Evolutionary conservation across 306 rosid genomes (phyloP), one percentile per base, ranked within the genome.

Genomic region (Pyrus pyrifolia): DNA sequence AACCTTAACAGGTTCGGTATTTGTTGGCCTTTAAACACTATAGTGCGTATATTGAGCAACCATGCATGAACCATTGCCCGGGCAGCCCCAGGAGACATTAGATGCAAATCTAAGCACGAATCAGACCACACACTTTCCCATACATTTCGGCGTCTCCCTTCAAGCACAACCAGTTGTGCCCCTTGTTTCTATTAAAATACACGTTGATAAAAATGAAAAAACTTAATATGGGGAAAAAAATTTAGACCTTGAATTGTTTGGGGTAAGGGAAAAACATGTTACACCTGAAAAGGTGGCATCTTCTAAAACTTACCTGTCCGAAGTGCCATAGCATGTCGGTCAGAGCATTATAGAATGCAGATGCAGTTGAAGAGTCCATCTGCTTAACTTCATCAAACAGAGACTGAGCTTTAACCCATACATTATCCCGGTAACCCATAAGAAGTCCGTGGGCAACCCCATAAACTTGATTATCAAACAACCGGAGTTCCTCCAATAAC

Each of bases 311-410:
- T 79, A 95, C 97, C 96, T 94, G 98, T 66, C 97, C 97, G 53
- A 88, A 90, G 84, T 95, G 96, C 98, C 97, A 95, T 18, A 95
- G 79, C 98, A 95, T 95, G 79, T 95, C 98, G 14, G 98, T 92
- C 57, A 95, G 90, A 57, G 98, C 97, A 82, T 95, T 95, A 67
- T 89, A 92, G 76, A 95, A 95, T 12, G 97, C 97, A 68, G 98
- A 90, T 6, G 95, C 95, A 17, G 98, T 95, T 70, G 97, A 85
- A 57, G 88, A 81, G 83, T 95, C 98, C 97, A 92, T 89, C 21
- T 84, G 91, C 87, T 76, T 90, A 27, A 95, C 89, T 85, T 95
- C 96, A 81, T 92, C 93, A 51, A 95, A 95, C 11, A 95, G 84
- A 61, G 85, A 80, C 60, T 83, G 89, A 72, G 98, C 98, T 70